Evolutionary conservation across 495 filamentous ascomycete genomes (phyloP).

Genomic region (Xylaria acuta): DNA sequence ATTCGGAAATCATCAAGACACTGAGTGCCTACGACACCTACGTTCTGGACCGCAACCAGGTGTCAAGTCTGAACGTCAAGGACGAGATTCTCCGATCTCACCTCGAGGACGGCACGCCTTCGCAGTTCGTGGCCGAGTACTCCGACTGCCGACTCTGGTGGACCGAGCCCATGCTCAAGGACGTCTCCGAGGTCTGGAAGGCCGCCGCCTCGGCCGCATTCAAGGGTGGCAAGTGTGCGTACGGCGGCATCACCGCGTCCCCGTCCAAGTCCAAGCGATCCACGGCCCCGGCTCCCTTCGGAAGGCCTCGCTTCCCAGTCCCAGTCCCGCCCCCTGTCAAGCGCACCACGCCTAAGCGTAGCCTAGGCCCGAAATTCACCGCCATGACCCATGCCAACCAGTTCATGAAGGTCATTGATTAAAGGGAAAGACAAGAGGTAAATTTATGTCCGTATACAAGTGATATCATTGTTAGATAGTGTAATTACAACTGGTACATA

Average conservation of each 20-base stretch:
- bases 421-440: background rate
- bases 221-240: constrained; percentile 43
- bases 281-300: constrained; percentile 30
- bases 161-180: constrained; percentile 56
- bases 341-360: constrained; percentile 26
- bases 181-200: constrained; percentile 56
- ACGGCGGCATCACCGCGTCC: constrained; percentile 31
- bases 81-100: constrained; percentile 47
- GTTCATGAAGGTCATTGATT: constrained; percentile 42
- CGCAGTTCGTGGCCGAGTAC: constrained; percentile 61
- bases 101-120: constrained; percentile 46
- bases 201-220: constrained; percentile 48
- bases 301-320: constrained; percentile 31
- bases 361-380: constrained; percentile 29
- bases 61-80: constrained; percentile 47
- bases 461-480: background rate
- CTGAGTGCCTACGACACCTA: constrained; percentile 58
- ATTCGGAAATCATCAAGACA: constrained; percentile 50
- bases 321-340: constrained; percentile 17
- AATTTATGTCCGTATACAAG: background rate
- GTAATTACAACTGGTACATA: background rate
- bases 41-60: constrained; percentile 36
- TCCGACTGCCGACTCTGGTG: constrained; percentile 63
- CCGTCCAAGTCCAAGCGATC: constrained; percentile 30
- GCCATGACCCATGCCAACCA: constrained; percentile 34